Percentiles rank a stretch among this genome's conserved stretches.
These are phyloP conservation scores for Pyrenophora teres DNA, from an alignment of 2,329 filamentous ascomycete species.

Conservation along the genomic window DNA sequence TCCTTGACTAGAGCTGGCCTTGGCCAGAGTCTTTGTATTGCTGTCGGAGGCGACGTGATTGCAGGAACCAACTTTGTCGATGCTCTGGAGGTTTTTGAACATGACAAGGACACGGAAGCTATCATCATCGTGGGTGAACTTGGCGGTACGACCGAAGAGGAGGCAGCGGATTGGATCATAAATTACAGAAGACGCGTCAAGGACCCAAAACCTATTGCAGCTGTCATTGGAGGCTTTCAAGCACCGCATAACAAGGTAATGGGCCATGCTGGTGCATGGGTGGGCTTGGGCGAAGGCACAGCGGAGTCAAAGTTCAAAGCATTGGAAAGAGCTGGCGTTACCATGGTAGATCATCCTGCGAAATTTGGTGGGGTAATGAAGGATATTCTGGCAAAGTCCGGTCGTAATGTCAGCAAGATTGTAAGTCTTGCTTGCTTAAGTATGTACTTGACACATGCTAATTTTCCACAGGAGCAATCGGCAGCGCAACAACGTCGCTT, in stretches of 20 bases:
- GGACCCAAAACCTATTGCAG: constrained; percentile 76
- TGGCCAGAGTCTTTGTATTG: constrained; percentile 77
- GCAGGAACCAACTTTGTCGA: constrained; percentile 77
- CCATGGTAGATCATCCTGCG: constrained; percentile 75
- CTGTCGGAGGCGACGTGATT: constrained; percentile 76
- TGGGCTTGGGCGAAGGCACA: constrained; percentile 67
- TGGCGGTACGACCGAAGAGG: constrained; percentile 70
- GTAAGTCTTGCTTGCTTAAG: constrained; percentile 24
- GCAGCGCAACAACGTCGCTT: constrained; percentile 55
- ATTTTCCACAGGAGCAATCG: constrained; percentile 37
- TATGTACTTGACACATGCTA: background rate
- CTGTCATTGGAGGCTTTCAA: constrained; percentile 68
- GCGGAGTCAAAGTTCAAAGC: constrained; percentile 69
- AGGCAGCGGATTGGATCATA: constrained; percentile 74
- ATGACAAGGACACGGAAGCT: constrained; percentile 70
- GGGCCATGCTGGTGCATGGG: constrained; percentile 80
- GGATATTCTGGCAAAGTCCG: constrained; percentile 57
- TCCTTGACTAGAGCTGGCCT: constrained; percentile 74
- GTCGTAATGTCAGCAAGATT: constrained; percentile 48
- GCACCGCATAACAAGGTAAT: constrained; percentile 70
- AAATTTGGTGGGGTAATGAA: constrained; percentile 73
- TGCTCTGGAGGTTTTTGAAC: constrained; percentile 67
- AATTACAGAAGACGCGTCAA: constrained; percentile 63
- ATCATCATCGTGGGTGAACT: constrained; percentile 76
- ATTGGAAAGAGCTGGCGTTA: constrained; percentile 68